Conservation (phyloP, 2,329 filamentous ascomycete species). For the Corniculantispora saksenae region DNA sequence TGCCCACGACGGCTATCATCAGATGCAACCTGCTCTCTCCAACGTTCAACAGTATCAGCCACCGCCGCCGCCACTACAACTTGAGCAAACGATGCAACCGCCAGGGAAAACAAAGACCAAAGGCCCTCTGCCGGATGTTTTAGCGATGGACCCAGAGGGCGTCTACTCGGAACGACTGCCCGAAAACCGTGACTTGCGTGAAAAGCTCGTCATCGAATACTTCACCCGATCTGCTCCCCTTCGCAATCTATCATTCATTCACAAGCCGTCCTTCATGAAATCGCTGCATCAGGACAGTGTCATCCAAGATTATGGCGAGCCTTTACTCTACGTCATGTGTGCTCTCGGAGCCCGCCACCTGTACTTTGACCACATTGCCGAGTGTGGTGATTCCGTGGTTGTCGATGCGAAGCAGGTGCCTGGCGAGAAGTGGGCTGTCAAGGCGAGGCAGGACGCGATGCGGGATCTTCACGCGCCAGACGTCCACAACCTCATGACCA, state of each 20-base stretch:
- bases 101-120: background rate
- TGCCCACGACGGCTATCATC: background rate
- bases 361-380: constrained; percentile 22
- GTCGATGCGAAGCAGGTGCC: constrained; percentile 19
- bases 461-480: constrained; percentile 24
- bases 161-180: constrained; percentile 24
- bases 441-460: constrained; percentile 23
- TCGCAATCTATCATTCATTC: constrained; percentile 27
- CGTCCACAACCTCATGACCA: constrained; percentile 27
- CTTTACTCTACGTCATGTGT: constrained; percentile 28
- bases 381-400: background rate
- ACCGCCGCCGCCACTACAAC: background rate
- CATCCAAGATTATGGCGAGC: constrained; percentile 27
- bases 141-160: constrained; percentile 2
- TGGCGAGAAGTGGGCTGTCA: constrained; percentile 25
- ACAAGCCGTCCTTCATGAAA: constrained; percentile 28
- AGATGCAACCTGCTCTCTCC: background rate
- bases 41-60: constrained; percentile 8
- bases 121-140: background rate
- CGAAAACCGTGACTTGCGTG: constrained; percentile 21
- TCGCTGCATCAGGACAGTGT: constrained; percentile 25
- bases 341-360: constrained; percentile 26
- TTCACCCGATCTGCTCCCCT: constrained; percentile 28
- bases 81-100: constrained; percentile 12
- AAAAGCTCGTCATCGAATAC: constrained; percentile 23